Base-by-base conservation (phyloP, 108 stramenopile species). In the Schizochytrium sp. region DNA sequence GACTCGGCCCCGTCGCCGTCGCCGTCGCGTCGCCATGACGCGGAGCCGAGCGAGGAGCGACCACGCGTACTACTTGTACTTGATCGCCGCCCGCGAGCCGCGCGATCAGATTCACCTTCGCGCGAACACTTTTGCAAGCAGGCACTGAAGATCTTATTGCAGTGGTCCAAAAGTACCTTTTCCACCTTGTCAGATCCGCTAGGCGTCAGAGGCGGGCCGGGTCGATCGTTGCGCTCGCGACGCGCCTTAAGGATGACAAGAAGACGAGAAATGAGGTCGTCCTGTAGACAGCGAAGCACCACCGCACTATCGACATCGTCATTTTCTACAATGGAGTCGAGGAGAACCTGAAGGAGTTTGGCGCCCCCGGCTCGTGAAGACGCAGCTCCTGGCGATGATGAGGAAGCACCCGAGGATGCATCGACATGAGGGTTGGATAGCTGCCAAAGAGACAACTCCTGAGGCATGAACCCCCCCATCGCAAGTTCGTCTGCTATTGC, bases 261-360 rank as follows among this genome's bases (percentile, higher is more conserved):
- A 53, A 83, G 76, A 25, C 76, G 76, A 53, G 76, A 83, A 53
- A 83, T 83, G 23, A 83, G 28, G 23, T 83, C 76, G 51, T 83
- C 76, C 23, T 83, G 76, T 0, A 83, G n/a, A 83, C 76, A 83
- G 51, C 76, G 76, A 12, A 83, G 51, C 4, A 83, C 76, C 6
- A 83, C 76, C 10, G 76, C 76, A 23, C 76, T 83, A 12, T 47
- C 45, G 4, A 83, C 76, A 83, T 83, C 76, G 23, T 83, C 76
- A 23, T 47, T 12, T 18, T 83, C 76, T 12, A 83, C 48, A 43
- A 83, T 45, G 16, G 76, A 4, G n/a, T 83, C 48, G 6, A 53
- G 76, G 23, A 83, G 51, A 16, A 83, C 48, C 25, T 83, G 18
- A 45, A 83, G 45, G 4, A 83, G 76, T 12, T 83, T 69, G 34